Percentiles rank a stretch among this genome's conserved stretches.
Evolutionary conservation across 139 green algal genomes (phyloP).

Genomic region (Coccomyxa sp.): DNA sequence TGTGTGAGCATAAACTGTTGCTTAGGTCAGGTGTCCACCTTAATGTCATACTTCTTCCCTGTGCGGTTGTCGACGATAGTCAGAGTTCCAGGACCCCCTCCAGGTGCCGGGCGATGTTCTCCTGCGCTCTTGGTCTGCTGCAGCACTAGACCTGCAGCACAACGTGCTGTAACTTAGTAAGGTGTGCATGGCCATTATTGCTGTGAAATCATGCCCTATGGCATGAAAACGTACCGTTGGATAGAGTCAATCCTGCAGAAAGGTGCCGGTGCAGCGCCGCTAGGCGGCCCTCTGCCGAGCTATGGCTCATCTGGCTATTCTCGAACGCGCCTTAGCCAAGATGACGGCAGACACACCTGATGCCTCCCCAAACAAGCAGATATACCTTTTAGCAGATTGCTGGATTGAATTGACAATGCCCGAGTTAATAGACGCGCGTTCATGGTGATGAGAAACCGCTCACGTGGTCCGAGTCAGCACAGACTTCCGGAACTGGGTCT

Average conservation of each 20-base stretch:
- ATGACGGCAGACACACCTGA: no score
- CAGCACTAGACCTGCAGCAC: not conserved
- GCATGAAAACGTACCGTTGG: not conserved
- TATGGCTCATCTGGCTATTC: not conserved
- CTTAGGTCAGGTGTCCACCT: conserved; percentile 1
- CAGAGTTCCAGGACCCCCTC: conserved; percentile 69
- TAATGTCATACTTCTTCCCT: conserved; percentile 84
- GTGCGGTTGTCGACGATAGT: conserved; percentile 82
- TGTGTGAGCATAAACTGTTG: not conserved
- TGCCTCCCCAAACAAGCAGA: no score
- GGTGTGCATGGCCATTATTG: not conserved
- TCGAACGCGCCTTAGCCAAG: no score
- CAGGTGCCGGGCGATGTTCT: conserved; percentile 27
- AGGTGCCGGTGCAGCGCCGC: not conserved
- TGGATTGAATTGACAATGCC: no score
- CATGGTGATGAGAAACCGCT: no score
- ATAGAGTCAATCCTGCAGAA: not conserved
- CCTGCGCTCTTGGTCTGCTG: not conserved
- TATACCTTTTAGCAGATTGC: no score
- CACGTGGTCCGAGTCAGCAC: no score
- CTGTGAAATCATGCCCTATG: no score
- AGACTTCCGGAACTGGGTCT: no score
- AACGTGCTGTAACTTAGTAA: not conserved
- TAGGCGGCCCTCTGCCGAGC: not conserved
- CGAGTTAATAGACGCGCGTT: no score